A percentile compares a stretch with the other conserved stretches of the same genome.
Evolutionary conservation across 2,329 filamentous ascomycete species (phyloP).

Genomic region (Trichoderma sp.): DNA sequence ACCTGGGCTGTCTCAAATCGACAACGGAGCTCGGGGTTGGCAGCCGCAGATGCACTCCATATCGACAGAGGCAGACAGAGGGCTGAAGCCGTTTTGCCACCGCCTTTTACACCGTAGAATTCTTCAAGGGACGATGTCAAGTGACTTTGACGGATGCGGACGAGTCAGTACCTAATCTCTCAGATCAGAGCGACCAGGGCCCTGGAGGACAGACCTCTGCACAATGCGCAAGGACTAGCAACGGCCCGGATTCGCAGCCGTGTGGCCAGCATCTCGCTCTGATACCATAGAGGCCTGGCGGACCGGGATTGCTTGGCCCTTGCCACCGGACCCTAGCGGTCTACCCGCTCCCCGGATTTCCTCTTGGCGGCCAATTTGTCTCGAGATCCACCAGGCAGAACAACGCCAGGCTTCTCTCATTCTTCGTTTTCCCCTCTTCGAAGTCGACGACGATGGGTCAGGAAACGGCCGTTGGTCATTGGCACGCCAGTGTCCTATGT

Average conservation of each 20-base stretch:
- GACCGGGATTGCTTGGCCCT: constrained; percentile 37
- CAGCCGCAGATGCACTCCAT: constrained; percentile 16
- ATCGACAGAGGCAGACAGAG: not conserved
- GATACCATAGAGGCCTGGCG: constrained; percentile 32
- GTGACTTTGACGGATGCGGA: constrained; percentile 25
- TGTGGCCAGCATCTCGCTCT: constrained; percentile 36
- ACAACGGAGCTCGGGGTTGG: constrained; percentile 14
- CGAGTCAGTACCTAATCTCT: constrained; percentile 28
- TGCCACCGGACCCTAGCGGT: constrained; percentile 35
- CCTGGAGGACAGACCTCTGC: constrained; percentile 10
- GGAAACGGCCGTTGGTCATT: not conserved
- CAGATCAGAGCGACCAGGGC: constrained; percentile 18
- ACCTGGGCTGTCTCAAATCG: constrained; percentile 6
- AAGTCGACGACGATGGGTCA: not conserved
- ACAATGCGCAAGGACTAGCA: constrained; percentile 34
- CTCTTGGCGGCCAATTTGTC: constrained; percentile 28
- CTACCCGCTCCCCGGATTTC: constrained; percentile 40
- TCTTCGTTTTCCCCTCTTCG: constrained; percentile 8
- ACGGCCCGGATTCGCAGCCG: constrained; percentile 44
- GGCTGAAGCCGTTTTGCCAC: constrained; percentile 15
- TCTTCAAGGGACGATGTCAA: constrained; percentile 20
- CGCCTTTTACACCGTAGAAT: constrained; percentile 26
- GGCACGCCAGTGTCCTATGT: not conserved
- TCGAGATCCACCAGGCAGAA: constrained; percentile 20
- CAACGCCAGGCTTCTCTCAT: constrained; percentile 21